phyloP scores from a whole-genome alignment of 2,329 filamentous ascomycete genomes.

The Grosmannia huntii region DNA sequence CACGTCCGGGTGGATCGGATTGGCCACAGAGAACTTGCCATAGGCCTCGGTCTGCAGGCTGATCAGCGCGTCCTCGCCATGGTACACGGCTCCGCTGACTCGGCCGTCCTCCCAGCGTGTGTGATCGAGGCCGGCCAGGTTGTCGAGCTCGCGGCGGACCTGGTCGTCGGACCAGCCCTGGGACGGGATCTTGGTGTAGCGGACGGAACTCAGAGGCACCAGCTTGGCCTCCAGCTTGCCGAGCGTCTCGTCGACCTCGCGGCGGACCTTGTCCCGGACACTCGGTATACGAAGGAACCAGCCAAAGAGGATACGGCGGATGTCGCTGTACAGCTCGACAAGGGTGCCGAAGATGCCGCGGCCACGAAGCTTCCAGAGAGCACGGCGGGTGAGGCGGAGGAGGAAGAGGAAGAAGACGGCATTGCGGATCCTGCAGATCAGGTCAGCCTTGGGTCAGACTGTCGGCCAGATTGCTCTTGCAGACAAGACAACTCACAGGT shows the following conservation, averaged over 20 bases:
- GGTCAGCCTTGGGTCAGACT: neutral
- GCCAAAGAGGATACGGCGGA: slow-evolving; percentile 66
- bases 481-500: slow-evolving; percentile 43
- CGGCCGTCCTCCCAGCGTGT: slow-evolving; percentile 93
- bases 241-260: slow-evolving; percentile 69
- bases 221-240: slow-evolving; percentile 75
- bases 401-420: slow-evolving; percentile 82
- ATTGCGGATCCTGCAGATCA: slow-evolving; percentile 55
- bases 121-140: slow-evolving; percentile 76
- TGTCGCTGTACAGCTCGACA: slow-evolving; percentile 57
- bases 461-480: no score
- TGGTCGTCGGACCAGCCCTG: slow-evolving; percentile 73
- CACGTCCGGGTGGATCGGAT: slow-evolving; percentile 95
- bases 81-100: slow-evolving; percentile 92
- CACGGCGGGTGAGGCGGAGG: slow-evolving; percentile 67
- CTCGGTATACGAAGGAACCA: slow-evolving; percentile 78
- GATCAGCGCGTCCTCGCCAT: slow-evolving; percentile 72
- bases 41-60: slow-evolving; percentile 86
- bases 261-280: slow-evolving; percentile 72
- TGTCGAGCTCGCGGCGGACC: slow-evolving; percentile 65
- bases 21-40: slow-evolving; percentile 85
- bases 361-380: slow-evolving; percentile 74
- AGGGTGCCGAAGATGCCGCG: slow-evolving; percentile 74
- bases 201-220: slow-evolving; percentile 52
- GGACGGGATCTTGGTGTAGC: slow-evolving; percentile 65